Evolutionary conservation across 768 basidiomycete genomes (phyloP).

Genomic region (Trametes villosa): DNA sequence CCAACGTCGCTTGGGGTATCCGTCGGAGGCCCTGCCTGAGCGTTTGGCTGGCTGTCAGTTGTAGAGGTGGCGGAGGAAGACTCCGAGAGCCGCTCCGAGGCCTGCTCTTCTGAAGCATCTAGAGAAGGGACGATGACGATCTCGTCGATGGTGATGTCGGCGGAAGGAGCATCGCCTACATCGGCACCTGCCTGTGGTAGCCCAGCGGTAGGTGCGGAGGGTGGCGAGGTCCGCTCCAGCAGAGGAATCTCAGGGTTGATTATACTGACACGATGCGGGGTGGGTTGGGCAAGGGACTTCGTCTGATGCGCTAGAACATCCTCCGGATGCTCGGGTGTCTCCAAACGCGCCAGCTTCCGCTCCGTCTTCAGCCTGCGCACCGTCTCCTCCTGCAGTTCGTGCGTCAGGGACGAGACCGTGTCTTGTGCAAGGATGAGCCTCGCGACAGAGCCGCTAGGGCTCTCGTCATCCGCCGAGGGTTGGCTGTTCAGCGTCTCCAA

Average conservation of each 20-base stretch:
- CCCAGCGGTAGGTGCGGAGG: background rate
- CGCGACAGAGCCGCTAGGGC: slow-evolving; percentile 52
- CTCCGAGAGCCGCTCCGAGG: background rate
- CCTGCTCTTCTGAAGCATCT: background rate
- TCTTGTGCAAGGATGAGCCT: slow-evolving; percentile 54
- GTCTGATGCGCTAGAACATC: slow-evolving; percentile 9
- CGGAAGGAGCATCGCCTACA: background rate
- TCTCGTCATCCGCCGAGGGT: slow-evolving; percentile 34
- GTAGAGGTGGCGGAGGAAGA: background rate
- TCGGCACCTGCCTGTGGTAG: background rate
- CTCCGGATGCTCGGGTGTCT: background rate
- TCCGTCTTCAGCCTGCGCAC: slow-evolving; percentile 52
- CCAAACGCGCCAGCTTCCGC: slow-evolving; percentile 29
- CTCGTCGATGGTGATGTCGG: slow-evolving; percentile 5
- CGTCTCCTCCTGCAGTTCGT: slow-evolving; percentile 62
- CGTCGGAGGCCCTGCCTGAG: background rate
- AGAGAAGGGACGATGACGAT: slow-evolving; percentile 6
- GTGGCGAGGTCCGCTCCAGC: background rate
- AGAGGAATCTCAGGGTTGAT: background rate
- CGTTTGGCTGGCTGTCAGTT: background rate
- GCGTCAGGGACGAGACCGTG: slow-evolving; percentile 54
- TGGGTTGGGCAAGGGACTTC: slow-evolving; percentile 6
- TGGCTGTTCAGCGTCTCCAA: slow-evolving; percentile 41
- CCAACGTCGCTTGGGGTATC: background rate
- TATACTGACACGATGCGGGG: slow-evolving; percentile 10